Evolutionary conservation across 1,139 yeast species (phyloP), one percentile per base, ranked within the genome.

Genomic region (Debaryomyces nepalensis): DNA sequence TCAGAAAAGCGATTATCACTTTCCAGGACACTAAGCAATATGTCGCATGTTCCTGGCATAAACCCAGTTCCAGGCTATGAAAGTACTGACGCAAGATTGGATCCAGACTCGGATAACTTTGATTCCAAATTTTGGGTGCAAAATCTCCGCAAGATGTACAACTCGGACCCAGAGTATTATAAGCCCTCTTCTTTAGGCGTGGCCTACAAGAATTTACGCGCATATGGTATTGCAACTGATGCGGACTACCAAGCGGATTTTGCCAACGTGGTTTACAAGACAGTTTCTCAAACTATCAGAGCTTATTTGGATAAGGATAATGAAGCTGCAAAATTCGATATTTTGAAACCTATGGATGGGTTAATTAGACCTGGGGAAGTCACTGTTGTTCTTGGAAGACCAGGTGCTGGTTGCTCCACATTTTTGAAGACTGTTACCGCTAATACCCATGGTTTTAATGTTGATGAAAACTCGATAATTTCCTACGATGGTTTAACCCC

Each of bases 371-470:
- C 93, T 0, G 91, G 95, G 42, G 87, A 85, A 53, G 70, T 87
- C 41, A 77, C 87, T 4, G 88, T 87, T 38, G 95, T 86, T 1
- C 65, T 86, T 30, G 95, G 95, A 33, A 78, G 91, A 59, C 95
- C 95, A 0, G 95, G 95, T 56, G 80, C 91, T 20, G 96, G 96
- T 45, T 87, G 95, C 63, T 77, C 95, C 2, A 86, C 96, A 1
- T 74, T 86, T 40, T 66, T 87, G 54, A 86, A 85, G 55, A 76
- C 93, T 0, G 74, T 87, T 46, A 78, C 91, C 6, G 64, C 85
- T 26, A 81, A 82, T 49, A 84, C 91, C 4, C 81, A 84, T 58
- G 95, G 95, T 38, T 87, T 85, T 59, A 65, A 79, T 33, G 56
- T 86, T 33, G 81, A 74, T 41, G 64, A 71, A 33, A 77, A 77